Percentiles rank a stretch among this genome's conserved stretches.
These are phyloP conservation scores for Aphanocladium album DNA, from an alignment of 2,329 filamentous ascomycete species.

Conservation along the genomic window DNA sequence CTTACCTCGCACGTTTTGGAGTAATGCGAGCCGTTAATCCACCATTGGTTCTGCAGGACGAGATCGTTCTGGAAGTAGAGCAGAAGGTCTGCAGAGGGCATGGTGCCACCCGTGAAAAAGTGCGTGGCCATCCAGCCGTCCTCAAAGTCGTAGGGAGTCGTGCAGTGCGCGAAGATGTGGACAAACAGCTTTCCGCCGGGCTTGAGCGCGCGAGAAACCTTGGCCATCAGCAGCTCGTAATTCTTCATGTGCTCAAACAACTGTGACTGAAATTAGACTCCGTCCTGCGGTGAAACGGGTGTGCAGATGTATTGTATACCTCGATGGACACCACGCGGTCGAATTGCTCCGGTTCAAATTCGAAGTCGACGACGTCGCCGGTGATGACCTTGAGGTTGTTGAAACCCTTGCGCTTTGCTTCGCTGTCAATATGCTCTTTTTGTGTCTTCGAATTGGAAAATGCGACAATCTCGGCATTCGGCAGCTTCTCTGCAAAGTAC, in stretches of 20 bases:
- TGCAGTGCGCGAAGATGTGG: conserved; percentile 61
- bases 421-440: conserved; percentile 59
- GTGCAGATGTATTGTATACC: conserved; percentile 19
- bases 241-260: conserved; percentile 77
- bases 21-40: conserved; percentile 64
- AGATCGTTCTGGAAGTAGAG: conserved; percentile 63
- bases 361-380: conserved; percentile 61
- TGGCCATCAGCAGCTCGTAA: conserved; percentile 62
- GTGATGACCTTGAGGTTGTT: conserved; percentile 60
- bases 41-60: conserved; percentile 59
- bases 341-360: conserved; percentile 53
- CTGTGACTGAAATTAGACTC: conserved; percentile 28
- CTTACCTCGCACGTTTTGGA: conserved; percentile 63
- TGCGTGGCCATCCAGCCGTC: conserved; percentile 69
- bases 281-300: neutral
- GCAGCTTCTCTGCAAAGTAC: conserved; percentile 61
- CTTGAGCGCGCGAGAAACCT: conserved; percentile 54
- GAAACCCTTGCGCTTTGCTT: conserved; percentile 51
- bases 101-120: conserved; percentile 70
- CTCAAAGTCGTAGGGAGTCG: conserved; percentile 65
- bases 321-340: conserved; percentile 65
- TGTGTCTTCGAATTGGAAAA: conserved; percentile 68
- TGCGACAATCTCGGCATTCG: conserved; percentile 56
- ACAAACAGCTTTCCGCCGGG: conserved; percentile 63
- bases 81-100: conserved; percentile 63